Base-by-base conservation (phyloP, 495 filamentous ascomycete genomes). In the Aspergillus biplanus region DNA sequence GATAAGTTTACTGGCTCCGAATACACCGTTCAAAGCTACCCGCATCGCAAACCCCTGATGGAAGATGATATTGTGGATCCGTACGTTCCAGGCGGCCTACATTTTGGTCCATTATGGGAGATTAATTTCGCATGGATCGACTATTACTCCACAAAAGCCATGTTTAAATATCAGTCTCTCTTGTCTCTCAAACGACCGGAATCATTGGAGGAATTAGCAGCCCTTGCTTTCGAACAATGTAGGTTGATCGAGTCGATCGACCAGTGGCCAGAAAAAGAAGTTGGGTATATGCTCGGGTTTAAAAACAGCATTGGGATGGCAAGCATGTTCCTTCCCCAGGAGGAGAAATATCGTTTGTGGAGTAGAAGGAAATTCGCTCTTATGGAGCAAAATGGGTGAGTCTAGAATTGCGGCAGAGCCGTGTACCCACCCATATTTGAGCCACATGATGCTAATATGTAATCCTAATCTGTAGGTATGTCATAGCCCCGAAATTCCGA, bases 341-440 rank as follows among this genome's bases (percentile, higher is more conserved):
- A 96, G 33, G 65, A 76, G 31, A 86, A 80, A 69, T 84, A 96
- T 72, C 82, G 85, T n/a, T 89, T 89, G 81, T 99, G 93, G 94
- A 82, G 86, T 63, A 87, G 92, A 59, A 83, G 85, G 69, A 94
- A 92, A 73, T 83, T 95, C 71, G 92, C 89, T 15, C 73, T 83
- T 59, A 81, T 97, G 60, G 95, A 99, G 75, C 80, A 84, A 63
- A 79, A 87, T 70, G 95, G 95, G 95, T 97, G 75, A 79, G 92
- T 83, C 32, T 34, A 35, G 31, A 56, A 37, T 48, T 3, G 49
- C 8, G 15, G 2, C 21, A 27, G 21, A 27, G 2, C 2, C 21
- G 2, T 27, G 21, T 27, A 27, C 2, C 21, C 21, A 27, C 21
- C 21, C 21, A 33, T 55, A 21, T 15, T 33, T 54, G 55, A 46